Evolutionary conservation across 1,284 basidiomycete species (phyloP), one percentile per base, ranked within the genome.

Genomic region (Malassezia restricta): DNA sequence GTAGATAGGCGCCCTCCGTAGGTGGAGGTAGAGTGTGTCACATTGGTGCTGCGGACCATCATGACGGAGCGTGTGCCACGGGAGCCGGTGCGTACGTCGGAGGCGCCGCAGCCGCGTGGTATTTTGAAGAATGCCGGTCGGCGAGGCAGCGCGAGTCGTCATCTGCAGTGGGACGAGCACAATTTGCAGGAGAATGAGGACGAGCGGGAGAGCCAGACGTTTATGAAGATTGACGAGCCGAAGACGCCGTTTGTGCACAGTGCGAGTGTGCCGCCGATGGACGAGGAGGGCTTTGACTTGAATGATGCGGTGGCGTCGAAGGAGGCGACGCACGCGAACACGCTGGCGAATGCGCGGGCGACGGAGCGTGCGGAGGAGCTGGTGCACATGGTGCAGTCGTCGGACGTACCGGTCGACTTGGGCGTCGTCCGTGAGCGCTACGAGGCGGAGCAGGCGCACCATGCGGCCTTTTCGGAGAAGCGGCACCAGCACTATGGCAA

Each of bases 171-270:
- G 70, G 70, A 73, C 51, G 70, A 73, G 49, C 46, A 60, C 39
- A 73, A 73, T 42, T 55, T 73, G 32, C 62, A 68, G 24, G 52
- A 68, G 17, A 65, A 73, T 58, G 63, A 73, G 47, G 61, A 67
- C 41, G 62, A 71, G 43, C 58, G 64, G 12, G 67, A 70, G 33
- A 59, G 62, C 39, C 58, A 63, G 46, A 65, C 55, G 28, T 57
- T 66, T 24, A 73, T 73, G 70, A 70, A 59, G 46, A 69, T 73
- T 40, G 70, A 73, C 43, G 70, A 73, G 56, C 70, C 70, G 46
- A 73, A 73, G 55, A 73, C 70, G 3, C 70, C 70, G 12, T 73
- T 73, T 37, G 70, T 73, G n/a, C 59, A 62, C 12, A 60, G 62
- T 40, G 56, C 63, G 5, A 52, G 52, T 38, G 50, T 63, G 7